Evolutionary conservation across 2,329 filamentous ascomycete species (phyloP).

Genomic region (Sporothrix pseudoabietina): DNA sequence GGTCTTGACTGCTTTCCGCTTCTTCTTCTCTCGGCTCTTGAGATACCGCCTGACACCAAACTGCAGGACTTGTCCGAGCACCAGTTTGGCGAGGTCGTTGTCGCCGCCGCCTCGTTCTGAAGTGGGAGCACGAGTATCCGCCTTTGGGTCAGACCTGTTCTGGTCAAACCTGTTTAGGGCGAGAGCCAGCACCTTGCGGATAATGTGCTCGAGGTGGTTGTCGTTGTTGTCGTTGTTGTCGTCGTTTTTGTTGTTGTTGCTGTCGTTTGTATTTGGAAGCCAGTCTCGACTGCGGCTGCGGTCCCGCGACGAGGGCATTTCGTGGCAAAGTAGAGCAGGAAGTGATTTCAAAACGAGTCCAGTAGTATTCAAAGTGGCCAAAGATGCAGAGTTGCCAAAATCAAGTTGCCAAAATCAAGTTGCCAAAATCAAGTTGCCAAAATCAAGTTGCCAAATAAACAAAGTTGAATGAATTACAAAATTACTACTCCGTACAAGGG

Average conservation of each 20-base stretch:
- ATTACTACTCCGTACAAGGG: background rate
- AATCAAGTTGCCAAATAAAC: background rate
- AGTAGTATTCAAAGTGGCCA: background rate
- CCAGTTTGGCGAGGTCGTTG: slow-evolving; percentile 28
- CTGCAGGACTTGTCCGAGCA: slow-evolving; percentile 30
- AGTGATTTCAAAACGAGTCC: too few relatives aligned
- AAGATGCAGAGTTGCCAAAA: background rate
- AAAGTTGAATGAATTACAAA: background rate
- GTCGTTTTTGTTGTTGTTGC: background rate
- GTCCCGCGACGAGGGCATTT: slow-evolving; percentile 2
- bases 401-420: background rate
- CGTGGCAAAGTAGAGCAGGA: background rate
- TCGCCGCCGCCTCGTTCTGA: background rate
- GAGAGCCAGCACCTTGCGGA: slow-evolving; percentile 9
- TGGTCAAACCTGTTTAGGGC: slow-evolving; percentile 14
- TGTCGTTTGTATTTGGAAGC: too few relatives aligned
- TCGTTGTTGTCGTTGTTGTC: background rate
- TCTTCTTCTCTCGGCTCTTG: slow-evolving; percentile 5
- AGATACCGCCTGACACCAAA: slow-evolving; percentile 28
- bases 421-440: background rate
- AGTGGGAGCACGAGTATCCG: background rate
- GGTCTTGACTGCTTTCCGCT: too few relatives aligned
- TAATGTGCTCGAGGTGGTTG: slow-evolving; percentile 19
- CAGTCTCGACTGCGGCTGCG: slow-evolving; percentile 1
- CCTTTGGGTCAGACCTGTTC: too few relatives aligned